Evolutionary conservation across 2,329 filamentous ascomycete species (phyloP), one percentile per base, ranked within the genome.

Genomic region (Epichloe aotearoae): DNA sequence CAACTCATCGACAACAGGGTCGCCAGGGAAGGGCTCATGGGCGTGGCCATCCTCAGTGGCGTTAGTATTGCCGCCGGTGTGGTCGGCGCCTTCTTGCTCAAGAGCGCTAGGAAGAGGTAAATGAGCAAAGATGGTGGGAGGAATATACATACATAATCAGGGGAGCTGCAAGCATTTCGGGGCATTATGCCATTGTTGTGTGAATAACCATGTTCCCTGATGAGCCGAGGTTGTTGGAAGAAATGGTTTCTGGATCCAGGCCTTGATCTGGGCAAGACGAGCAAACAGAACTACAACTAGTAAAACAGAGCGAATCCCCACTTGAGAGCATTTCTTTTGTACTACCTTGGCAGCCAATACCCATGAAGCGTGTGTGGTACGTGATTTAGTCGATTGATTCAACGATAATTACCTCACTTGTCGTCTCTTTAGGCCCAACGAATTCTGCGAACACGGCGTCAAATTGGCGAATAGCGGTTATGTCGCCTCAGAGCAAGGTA

Each of bases 1-100:
- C 77, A 83, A 44, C 72, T 97, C 65, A 95, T 98, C 61, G 91
- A 98, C 67, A 91, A 97, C 64, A 94, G 90, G 73, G 93, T 98
- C 54, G 86, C 89, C 51, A 94, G 84, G 73, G 93, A 98, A 70
- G 93, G 93, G 0, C 68, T 98, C 55, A 79, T 97, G 72, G 93
- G 93, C 43, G 89, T 95, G 52, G 93, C 93, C 42, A 97, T 98
- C 64, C 81, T 97, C 42, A 91, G 91, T 55, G 91, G 93, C 34
- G 79, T 97, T 51, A 90, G 91, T 50, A 84, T 97, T 54, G 91
- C 88, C 2, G 93, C 90, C 2, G 93, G 91, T n/a, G 82, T 96
- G 15, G 82, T 97, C 15, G 93, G 91, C 36, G 89, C 88, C 14
- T 80, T 97, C 62, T 66, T 98, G 56, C 77, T 97, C 64, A 84